These are phyloP conservation scores for Boletus tylopilopsis DNA, from an alignment of 768 basidiomycete species.

Conservation along the genomic window DNA sequence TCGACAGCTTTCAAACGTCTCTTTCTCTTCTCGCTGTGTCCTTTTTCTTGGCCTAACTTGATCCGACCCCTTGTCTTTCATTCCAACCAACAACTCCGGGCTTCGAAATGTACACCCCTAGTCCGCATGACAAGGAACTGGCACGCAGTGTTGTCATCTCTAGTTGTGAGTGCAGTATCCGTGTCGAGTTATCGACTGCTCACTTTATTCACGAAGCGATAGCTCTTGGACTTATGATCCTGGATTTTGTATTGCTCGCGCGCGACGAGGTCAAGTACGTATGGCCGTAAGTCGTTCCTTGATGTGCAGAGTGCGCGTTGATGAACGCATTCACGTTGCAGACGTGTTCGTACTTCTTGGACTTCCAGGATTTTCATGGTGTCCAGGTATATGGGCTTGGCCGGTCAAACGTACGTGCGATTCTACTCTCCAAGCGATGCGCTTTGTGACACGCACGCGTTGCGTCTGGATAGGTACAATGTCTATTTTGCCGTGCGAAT, in stretches of 20 bases:
- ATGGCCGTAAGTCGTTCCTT: constrained; percentile 20
- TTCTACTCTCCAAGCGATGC: neutral
- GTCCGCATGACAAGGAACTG: neutral
- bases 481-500: constrained; percentile 21
- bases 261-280: constrained; percentile 14
- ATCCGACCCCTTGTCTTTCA: neutral
- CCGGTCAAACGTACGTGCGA: constrained; percentile 17
- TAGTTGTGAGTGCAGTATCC: constrained; percentile 7
- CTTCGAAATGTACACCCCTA: neutral
- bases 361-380: constrained; percentile 8
- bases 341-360: constrained; percentile 7
- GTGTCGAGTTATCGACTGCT: neutral
- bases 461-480: constrained; percentile 13
- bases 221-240: constrained; percentile 13
- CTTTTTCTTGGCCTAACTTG: neutral
- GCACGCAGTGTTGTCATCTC: constrained; percentile 11
- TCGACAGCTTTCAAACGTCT: neutral
- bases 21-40: neutral
- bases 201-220: neutral
- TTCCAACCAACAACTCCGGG: neutral
- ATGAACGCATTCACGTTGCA: neutral
- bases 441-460: neutral
- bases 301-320: neutral
- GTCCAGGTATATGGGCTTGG: constrained; percentile 14
- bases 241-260: constrained; percentile 11